Base-by-base conservation (phyloP, 768 basidiomycete species). In the Russula griseocarnosa region DNA sequence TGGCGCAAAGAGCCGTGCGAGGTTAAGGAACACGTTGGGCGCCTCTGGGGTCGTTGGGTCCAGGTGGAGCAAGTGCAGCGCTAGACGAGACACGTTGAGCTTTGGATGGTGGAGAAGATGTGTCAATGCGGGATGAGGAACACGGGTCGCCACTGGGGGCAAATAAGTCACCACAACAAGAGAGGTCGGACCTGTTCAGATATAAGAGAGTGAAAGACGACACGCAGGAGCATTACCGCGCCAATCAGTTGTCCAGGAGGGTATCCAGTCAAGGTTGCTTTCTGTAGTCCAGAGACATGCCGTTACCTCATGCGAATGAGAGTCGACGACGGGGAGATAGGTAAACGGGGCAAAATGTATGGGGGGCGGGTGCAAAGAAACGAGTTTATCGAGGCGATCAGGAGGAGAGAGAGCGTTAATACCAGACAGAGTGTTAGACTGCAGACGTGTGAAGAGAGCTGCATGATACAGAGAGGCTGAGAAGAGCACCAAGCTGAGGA, bases 1-100 rank as follows among this genome's bases (percentile, higher is more conserved):
- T 11, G 67, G 75, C 9, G 86, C 77, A 69, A 86, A 82, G 55
- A 86, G 73, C n/a, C 85, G 77, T 1, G 86, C 86, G 36, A 88
- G 70, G 70, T 88, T 88, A 26, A 88, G 76, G 68, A 82, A 84
- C 20, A 75, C 70, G 65, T 86, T 87, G 16, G 82, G 78, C 9
- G 76, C 75, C 13, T 62, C 71, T 13, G 79, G 72, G 3, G 72
- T 70, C n/a, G 71, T 56, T 22, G 76, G 71, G n/a, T 71, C 67
- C 38, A 80, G 69, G 67, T 80, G 77, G 13, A 87, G 66, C 24
- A 86, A 62, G 69, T 87, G 84, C 14, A 81, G 67, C 14, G 76
- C 81, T 9, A 81, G 69, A 46, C 66, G 67, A 8, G 67, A 50
- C 24, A 55, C 36, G 13, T 68, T 67, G 14, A 67, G 26, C n/a